Conservation (phyloP, 805 yeast genomes). For the Kodamaea fukazawae region DNA sequence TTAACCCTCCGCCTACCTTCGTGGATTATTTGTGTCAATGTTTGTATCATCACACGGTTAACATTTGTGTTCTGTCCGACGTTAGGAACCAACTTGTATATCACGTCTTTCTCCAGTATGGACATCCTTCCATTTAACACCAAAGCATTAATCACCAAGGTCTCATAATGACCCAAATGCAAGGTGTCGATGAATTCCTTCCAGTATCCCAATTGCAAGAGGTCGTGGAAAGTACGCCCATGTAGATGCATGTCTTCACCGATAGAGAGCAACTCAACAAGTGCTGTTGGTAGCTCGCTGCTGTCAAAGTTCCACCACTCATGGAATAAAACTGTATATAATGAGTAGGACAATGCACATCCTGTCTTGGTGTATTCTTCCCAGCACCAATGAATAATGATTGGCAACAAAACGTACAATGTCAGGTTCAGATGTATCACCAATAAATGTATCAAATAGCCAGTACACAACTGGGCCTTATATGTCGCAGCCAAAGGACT, state of each 20-base stretch:
- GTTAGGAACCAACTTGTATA: slow-evolving; percentile 11
- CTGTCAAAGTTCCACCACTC: slow-evolving; percentile 24
- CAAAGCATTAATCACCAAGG: slow-evolving; percentile 24
- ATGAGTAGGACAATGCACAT: slow-evolving; percentile 3
- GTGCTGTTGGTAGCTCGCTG: slow-evolving; percentile 6
- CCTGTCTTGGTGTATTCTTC: slow-evolving; percentile 1
- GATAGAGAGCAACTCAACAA: not conserved
- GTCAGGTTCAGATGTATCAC: slow-evolving; percentile 33
- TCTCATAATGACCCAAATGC: slow-evolving; percentile 17
- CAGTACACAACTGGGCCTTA: slow-evolving; percentile 26
- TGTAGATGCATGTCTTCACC: not conserved
- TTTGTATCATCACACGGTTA: slow-evolving; percentile 19
- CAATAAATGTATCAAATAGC: slow-evolving; percentile 34
- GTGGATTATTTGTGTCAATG: slow-evolving; percentile 16
- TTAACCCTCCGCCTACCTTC: no score
- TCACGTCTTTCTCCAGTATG: slow-evolving; percentile 15
- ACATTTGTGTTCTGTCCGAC: slow-evolving; percentile 19
- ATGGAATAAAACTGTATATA: slow-evolving; percentile 18
- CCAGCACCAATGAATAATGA: slow-evolving; percentile 33
- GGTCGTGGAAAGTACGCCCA: slow-evolving; percentile 23
- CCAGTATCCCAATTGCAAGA: slow-evolving; percentile 31
- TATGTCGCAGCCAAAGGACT: slow-evolving; percentile 17
- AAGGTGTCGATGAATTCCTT: slow-evolving; percentile 17
- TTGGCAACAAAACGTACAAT: slow-evolving; percentile 33
- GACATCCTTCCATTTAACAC: slow-evolving; percentile 16